Percentiles rank a stretch among this genome's conserved stretches.
phyloP scores from a whole-genome alignment of 2,329 filamentous ascomycete species.

The Chaetomium olivaceum region DNA sequence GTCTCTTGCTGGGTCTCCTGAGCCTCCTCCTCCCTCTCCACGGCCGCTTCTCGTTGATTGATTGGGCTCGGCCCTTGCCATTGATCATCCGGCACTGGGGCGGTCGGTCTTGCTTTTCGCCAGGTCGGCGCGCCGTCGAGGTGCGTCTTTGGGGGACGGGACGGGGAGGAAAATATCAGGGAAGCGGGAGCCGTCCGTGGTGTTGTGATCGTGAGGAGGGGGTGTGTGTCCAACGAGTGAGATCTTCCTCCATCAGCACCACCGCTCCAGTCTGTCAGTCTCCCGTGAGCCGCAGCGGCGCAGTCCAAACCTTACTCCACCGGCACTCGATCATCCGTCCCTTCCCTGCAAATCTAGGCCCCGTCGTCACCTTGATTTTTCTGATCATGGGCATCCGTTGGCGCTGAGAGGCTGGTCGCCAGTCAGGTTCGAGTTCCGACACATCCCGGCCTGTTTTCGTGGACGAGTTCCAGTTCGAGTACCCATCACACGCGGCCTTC shows the following conservation, averaged over 20 bases:
- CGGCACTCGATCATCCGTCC: not conserved
- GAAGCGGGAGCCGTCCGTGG: not conserved
- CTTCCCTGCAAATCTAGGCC: not conserved
- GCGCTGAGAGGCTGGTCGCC: not conserved
- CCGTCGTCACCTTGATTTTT: not conserved
- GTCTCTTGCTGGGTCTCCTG: not conserved
- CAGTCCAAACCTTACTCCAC: not conserved
- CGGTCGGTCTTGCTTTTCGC: not conserved
- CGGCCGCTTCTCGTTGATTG: not conserved
- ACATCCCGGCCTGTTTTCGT: not conserved
- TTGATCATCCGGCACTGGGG: not conserved
- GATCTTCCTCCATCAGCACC: not conserved
- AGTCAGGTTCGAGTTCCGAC: not conserved
- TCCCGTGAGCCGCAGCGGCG: not conserved
- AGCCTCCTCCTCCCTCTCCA: not conserved
- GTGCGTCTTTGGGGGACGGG: not conserved
- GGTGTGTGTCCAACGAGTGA: not conserved
- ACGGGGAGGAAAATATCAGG: not conserved
- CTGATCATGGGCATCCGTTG: not conserved
- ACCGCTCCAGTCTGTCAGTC: not conserved
- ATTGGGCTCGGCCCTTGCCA: not conserved
- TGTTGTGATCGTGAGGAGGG: not conserved
- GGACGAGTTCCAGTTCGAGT: not conserved
- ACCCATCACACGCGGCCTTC: not conserved
- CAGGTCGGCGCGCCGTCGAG: not conserved